Evolutionary conservation across 768 basidiomycete species (phyloP).

Genomic region (Candolleomyces aberdarensis): DNA sequence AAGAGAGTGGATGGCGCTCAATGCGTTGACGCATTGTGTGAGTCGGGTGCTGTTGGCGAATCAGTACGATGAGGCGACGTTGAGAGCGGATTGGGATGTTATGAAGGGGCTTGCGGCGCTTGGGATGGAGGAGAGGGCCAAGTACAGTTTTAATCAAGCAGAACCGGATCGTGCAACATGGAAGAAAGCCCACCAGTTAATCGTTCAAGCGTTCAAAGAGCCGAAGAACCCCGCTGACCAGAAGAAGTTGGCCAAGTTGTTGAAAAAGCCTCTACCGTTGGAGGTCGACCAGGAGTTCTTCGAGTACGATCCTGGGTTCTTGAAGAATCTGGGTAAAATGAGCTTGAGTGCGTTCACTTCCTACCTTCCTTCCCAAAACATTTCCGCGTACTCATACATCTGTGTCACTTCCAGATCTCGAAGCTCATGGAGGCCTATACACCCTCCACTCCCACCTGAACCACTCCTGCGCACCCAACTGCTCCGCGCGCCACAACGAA

Average conservation of each 20-base stretch:
- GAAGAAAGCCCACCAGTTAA: constrained; percentile 61
- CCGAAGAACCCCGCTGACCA: constrained; percentile 48
- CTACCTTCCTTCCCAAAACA: constrained; percentile 4
- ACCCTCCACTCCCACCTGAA: constrained; percentile 85
- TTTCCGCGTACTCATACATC: no score
- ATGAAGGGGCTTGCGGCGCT: constrained; percentile 66
- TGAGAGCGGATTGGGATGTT: constrained; percentile 51
- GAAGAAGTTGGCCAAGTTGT: constrained; percentile 54
- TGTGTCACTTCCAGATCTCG: constrained; percentile 50
- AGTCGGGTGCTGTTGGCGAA: constrained; percentile 57
- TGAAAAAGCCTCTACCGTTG: constrained; percentile 46
- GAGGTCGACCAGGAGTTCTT: constrained; percentile 61
- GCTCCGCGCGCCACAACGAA: constrained; percentile 76
- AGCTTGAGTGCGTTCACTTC: constrained; percentile 64
- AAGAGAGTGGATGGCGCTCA: constrained; percentile 71
- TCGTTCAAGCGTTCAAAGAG: constrained; percentile 58
- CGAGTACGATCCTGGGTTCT: constrained; percentile 66
- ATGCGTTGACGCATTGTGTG: constrained; percentile 67
- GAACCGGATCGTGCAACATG: constrained; percentile 67
- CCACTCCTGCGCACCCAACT: constrained; percentile 79
- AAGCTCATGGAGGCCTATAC: constrained; percentile 86
- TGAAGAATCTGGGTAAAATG: constrained; percentile 72
- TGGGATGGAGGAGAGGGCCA: constrained; percentile 68
- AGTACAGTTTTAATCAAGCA: constrained; percentile 45
- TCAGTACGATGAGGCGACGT: constrained; percentile 43